phyloP scores from a whole-genome alignment of 2,329 filamentous ascomycete genomes.

The Dothiorella sarmentorum region DNA sequence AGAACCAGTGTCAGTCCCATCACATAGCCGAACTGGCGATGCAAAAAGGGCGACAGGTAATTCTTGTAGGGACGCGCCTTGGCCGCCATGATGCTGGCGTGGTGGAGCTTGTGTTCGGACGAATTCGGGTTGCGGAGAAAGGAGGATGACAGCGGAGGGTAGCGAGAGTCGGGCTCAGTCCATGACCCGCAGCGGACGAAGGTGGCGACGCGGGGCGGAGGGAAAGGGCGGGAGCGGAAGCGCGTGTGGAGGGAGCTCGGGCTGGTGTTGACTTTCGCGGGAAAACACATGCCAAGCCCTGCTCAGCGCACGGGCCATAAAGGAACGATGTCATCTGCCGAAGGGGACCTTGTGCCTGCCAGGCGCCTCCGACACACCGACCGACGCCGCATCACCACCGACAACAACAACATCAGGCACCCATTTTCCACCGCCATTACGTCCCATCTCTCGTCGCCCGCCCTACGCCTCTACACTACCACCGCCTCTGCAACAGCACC shows the following conservation, averaged over 20 bases:
- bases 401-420: conserved; percentile 4
- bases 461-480: too few species aligned
- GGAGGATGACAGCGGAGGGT: neutral
- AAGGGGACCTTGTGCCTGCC: too few species aligned
- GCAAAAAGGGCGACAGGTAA: conserved; percentile 83
- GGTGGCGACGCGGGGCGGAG: neutral
- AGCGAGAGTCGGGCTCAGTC: neutral
- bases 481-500: neutral
- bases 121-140: conserved; percentile 39
- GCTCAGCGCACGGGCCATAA: neutral
- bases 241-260: neutral
- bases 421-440: neutral
- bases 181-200: conserved; percentile 3
- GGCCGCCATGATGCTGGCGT: conserved; percentile 9
- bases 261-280: conserved; percentile 18
- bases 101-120: conserved; percentile 24
- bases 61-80: conserved; percentile 71
- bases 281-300: conserved; percentile 14
- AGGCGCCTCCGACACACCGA: neutral
- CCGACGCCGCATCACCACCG: conserved; percentile 12
- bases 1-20: conserved; percentile 65
- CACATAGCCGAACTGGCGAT: conserved; percentile 79
- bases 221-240: neutral
- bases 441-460: neutral
- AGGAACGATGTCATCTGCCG: conserved; percentile 13